Evolutionary conservation across 768 basidiomycete species (phyloP), one percentile per base, ranked within the genome.

Genomic region (Tricholoma furcatifolium): DNA sequence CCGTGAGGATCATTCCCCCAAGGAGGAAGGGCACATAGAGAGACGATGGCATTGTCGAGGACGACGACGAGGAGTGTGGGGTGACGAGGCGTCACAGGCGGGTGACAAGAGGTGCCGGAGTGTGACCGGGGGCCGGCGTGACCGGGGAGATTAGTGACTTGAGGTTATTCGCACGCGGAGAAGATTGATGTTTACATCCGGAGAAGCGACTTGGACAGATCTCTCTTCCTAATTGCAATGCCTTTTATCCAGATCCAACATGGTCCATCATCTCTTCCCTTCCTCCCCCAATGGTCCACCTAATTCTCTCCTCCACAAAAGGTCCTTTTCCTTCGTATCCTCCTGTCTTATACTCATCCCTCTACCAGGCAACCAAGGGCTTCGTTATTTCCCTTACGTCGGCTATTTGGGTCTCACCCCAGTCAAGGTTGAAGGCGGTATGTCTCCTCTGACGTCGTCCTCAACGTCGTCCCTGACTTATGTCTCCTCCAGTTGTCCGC

Each of bases 1-100:
- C 91, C 15, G 91, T 96, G 54, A 94, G 70, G 65, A 98, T 89
- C 95, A 97, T 97, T 43, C 95, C 94, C 50, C 76, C 84, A 15
- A 98, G 84, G 66, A 98, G 88, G 63, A 88, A 63, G 30, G 90
- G 89, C 49, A 92, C 74, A 67, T 78, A 90, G 57, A 84, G 65
- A 20, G 82, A 79, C 60, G 81, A 73, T 18, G 88, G 78, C 90
- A 91, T 92, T 44, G 65, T 68, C 51, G 69, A 53, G 20, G 50
- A 54, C n/a, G 32, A 41, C 20, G 38, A 30, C 14, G 18, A 31
- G 5, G 52, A 46, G 46, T 47, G 43, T 20, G 38, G 47, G 15
- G 24, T 44, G 36, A 55, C 20, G 44, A 36, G 50, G 57, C 39
- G 24, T 20, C 20, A 14, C 14, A 34, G 7, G 45, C 38, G 31